Evolutionary conservation across 805 yeast species (phyloP), one percentile per base, ranked within the genome.

Genomic region (Saccharomycopsis babjevae): DNA sequence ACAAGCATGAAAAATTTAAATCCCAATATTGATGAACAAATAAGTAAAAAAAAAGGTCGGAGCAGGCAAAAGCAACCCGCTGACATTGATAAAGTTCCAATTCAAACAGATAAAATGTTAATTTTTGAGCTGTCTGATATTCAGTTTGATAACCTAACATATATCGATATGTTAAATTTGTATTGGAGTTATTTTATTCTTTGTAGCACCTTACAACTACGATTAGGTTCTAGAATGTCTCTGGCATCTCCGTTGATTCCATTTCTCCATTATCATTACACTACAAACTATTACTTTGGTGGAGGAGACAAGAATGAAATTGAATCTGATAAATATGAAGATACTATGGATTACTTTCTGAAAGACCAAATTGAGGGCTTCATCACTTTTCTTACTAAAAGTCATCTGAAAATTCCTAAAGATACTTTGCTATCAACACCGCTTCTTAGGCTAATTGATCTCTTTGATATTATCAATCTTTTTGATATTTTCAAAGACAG

Each of bases 151-250:
- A 22, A 7, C n/a, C 22, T 46, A 15, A 46, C 52, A 22, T 46
- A 46, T 10, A 25, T 46, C 5, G 52, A 46, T 25, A 46, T 46
- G 52, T 46, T 46, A 11, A 46, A 46, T 32, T 28, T 46, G 11
- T 46, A 46, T 46, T 46, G 52, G 52, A 46, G 52, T n/a, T 46
- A 22, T 25, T 46, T 46, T n/a, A 46, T 46, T 46, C 52, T 46
- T 46, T 46, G 52, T 22, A 46, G 52, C 15, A 22, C 52, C 5
- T 46, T 46, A 6, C 52, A 46, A 15, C 2, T 46, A 22, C 52
- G 52, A 22, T 22, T 46, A 11, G 52, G 52, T 6, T 46, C 30
- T 13, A 22, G 52, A 25, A 46, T 46, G 52, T 46, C 52, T 46
- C 25, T 25, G n/a, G 32, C 32, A 3, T 46, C 52, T 10, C 25